Evolutionary conservation across 106 monocot genomes (phyloP).

Genomic region (Dendrobium chrysotoxum): DNA sequence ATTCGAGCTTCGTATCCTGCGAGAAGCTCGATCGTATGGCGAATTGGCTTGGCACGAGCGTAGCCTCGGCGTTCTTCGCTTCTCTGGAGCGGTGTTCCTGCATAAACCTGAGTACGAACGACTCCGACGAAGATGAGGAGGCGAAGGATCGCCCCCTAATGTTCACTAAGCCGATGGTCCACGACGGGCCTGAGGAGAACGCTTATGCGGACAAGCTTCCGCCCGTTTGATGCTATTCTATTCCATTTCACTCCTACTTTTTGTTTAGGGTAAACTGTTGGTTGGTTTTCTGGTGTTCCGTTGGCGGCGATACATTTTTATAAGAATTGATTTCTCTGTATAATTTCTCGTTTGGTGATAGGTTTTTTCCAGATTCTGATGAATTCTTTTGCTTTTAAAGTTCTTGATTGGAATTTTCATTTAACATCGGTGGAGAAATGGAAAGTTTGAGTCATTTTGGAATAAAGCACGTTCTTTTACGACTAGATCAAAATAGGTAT

Average conservation of each 20-base stretch:
- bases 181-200: constrained; percentile 2
- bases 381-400: too few relatives aligned
- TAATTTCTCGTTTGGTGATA: not conserved
- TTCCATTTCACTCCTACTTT: not conserved
- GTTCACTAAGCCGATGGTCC: constrained; percentile 22
- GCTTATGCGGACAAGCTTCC: not conserved
- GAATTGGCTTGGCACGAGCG: constrained; percentile 31
- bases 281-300: not conserved
- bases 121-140: constrained; percentile 34
- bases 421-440: too few relatives aligned
- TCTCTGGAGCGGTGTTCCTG: constrained; percentile 29
- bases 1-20: constrained; percentile 12
- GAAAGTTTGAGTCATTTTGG: not conserved
- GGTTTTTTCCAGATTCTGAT: not conserved
- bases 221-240: constrained; percentile 4
- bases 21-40: constrained; percentile 36
- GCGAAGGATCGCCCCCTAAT: constrained; percentile 31
- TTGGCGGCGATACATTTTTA: not conserved
- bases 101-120: constrained; percentile 41
- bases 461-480: not conserved
- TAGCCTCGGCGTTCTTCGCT: constrained; percentile 43
- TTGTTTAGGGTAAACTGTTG: not conserved
- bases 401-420: too few relatives aligned
- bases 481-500: not conserved
- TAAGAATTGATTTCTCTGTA: not conserved